Percentiles rank a stretch among this genome's conserved stretches.
Evolutionary conservation across 805 yeast genomes (phyloP).

Genomic region (Hanseniaspora osmophila): DNA sequence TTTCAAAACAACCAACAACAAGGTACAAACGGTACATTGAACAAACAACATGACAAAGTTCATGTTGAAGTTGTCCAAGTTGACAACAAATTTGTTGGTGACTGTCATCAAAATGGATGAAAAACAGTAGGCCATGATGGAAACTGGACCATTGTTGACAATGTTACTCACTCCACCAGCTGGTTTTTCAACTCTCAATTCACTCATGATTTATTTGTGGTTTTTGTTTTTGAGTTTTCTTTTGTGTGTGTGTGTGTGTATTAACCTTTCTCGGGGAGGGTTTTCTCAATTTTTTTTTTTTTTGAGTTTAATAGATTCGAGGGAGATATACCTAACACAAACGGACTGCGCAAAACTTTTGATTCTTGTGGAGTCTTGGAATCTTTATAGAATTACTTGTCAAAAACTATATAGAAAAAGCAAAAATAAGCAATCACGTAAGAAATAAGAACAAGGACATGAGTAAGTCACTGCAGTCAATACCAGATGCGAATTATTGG

Average conservation of each 20-base stretch:
- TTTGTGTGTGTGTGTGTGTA: not conserved
- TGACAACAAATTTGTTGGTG: slow-evolving; percentile 87
- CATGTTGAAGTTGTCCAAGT: slow-evolving; percentile 56
- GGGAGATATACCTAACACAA: too few species aligned
- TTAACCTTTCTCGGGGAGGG: not conserved
- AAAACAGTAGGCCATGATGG: slow-evolving; percentile 73
- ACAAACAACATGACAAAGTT: slow-evolving; percentile 81
- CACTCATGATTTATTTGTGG: slow-evolving; percentile 1
- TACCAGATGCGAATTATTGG: too few species aligned
- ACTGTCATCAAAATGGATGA: slow-evolving; percentile 96
- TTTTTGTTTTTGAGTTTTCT: too few species aligned
- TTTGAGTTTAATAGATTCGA: too few species aligned
- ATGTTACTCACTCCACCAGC: slow-evolving; percentile 18
- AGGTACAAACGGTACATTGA: slow-evolving; percentile 74
- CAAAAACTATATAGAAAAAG: too few species aligned
- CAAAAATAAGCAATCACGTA: too few species aligned
- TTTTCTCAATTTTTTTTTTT: too few species aligned
- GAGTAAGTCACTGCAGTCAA: too few species aligned
- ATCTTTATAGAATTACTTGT: too few species aligned
- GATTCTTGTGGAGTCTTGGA: too few species aligned
- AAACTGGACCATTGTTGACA: slow-evolving; percentile 39
- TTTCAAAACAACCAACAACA: slow-evolving; percentile 61
- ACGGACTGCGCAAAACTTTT: too few species aligned
- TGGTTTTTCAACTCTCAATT: slow-evolving; percentile 1
- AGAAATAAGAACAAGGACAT: too few species aligned